Evolutionary conservation across 2,329 filamentous ascomycete species (phyloP).

Genomic region (Claviceps sp.): DNA sequence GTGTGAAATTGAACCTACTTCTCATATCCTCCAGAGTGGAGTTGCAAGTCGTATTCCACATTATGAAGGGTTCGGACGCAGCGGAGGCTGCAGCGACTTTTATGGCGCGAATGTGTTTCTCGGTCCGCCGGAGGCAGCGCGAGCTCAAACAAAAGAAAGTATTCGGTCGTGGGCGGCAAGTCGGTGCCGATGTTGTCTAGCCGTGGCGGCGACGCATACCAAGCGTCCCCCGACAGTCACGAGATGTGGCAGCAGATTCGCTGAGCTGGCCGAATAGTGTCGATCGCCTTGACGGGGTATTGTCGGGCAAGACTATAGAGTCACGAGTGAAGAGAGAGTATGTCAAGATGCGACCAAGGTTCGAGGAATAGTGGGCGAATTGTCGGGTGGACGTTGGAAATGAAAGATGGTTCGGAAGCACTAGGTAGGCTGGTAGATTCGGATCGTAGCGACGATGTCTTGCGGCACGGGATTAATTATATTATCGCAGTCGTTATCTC

Average conservation of each 20-base stretch:
- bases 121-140: conserved; percentile 1
- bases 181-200: background rate
- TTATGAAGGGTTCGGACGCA: conserved; percentile 7
- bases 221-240: background rate
- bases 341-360: background rate
- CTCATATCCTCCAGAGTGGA: conserved; percentile 29
- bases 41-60: conserved; percentile 27
- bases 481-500: background rate
- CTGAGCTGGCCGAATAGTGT: background rate
- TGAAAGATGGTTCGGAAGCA: background rate
- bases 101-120: background rate
- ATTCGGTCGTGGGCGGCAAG: background rate
- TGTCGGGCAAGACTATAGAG: background rate
- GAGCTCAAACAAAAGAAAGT: background rate
- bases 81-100: background rate
- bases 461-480: background rate
- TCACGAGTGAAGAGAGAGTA: background rate
- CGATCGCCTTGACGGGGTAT: background rate
- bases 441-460: background rate
- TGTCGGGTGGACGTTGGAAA: background rate
- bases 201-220: background rate
- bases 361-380: background rate
- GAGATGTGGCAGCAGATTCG: background rate
- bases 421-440: background rate
- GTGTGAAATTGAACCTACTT: conserved; percentile 19